Conservation (phyloP, 225 moss, liverwort and hornwort species). For the Marchantia paleacea region DNA sequence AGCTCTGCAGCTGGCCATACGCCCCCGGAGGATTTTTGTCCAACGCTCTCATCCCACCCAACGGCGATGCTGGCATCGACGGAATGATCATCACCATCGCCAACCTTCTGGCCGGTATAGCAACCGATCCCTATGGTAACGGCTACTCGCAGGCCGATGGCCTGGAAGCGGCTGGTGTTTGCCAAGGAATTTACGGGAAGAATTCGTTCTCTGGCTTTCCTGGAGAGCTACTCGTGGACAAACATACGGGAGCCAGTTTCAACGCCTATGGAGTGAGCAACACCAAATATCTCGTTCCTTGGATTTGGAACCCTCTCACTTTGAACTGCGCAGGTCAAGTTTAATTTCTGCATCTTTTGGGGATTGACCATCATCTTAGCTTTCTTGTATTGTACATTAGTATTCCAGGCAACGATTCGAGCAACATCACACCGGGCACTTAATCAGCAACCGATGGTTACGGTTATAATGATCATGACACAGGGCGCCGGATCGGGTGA, state of each 20-base stretch:
- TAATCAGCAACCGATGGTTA: too few species aligned
- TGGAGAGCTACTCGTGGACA: conserved; percentile 14
- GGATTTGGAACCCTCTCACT: conserved; percentile 14
- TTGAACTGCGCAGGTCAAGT: conserved; percentile 13
- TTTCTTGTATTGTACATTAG: too few species aligned
- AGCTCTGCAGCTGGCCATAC: conserved; percentile 39
- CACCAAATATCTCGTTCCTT: conserved; percentile 12
- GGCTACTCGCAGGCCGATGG: conserved; percentile 26
- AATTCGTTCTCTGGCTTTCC: conserved; percentile 13
- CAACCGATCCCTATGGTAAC: conserved; percentile 29
- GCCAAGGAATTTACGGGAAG: conserved; percentile 13
- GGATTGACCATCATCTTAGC: too few species aligned
- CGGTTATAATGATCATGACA: too few species aligned
- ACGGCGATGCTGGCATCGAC: conserved; percentile 32
- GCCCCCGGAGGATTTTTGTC: conserved; percentile 25
- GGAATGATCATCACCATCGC: conserved; percentile 41
- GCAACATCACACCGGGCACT: too few species aligned
- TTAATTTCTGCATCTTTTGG: not conserved
- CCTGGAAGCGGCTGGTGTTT: conserved; percentile 2
- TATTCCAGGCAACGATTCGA: too few species aligned
- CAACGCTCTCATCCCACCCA: conserved; percentile 28
- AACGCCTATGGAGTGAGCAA: conserved; percentile 2
- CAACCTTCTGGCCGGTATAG: conserved; percentile 28
- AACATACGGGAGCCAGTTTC: conserved; percentile 4
- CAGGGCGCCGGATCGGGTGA: too few species aligned